These are phyloP conservation scores for Sporothrix humicola DNA, from an alignment of 2,329 filamentous ascomycete species.

Conservation along the genomic window DNA sequence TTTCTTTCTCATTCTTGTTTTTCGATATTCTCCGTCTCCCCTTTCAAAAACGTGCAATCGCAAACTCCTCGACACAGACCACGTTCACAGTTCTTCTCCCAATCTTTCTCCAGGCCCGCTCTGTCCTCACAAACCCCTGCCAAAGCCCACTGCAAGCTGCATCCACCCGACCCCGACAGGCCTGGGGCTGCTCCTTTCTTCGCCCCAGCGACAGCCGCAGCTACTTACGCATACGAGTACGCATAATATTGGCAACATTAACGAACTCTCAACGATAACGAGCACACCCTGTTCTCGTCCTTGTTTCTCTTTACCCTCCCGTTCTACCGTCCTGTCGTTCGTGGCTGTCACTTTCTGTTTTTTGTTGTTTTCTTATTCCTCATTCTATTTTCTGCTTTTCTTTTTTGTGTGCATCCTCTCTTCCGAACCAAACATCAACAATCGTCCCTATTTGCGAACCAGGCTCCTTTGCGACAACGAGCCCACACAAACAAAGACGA, in stretches of 20 bases:
- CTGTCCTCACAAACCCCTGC: conserved; percentile 10
- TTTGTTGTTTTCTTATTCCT: neutral
- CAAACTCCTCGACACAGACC: neutral
- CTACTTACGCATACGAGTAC: neutral
- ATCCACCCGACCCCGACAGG: conserved; percentile 11
- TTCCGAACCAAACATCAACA: neutral
- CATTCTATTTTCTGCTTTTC: neutral
- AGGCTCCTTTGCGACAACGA: neutral
- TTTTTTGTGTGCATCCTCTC: neutral
- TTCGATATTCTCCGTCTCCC: neutral
- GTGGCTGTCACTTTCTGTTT: neutral
- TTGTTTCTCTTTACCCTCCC: neutral
- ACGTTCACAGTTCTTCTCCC: neutral
- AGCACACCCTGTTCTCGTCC: neutral
- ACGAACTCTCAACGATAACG: neutral
- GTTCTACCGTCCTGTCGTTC: neutral
- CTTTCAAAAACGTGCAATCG: conserved; percentile 7
- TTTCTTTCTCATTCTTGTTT: neutral
- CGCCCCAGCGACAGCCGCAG: conserved; percentile 32
- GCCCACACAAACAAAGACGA: no score
- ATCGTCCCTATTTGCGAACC: neutral
- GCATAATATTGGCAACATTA: neutral
- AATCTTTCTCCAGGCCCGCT: neutral
- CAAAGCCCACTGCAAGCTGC: conserved; percentile 2
- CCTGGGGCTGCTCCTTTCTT: conserved; percentile 6